Evolutionary conservation across 495 filamentous ascomycete species (phyloP), one percentile per base, ranked within the genome.

Genomic region (Trichocladium antarcticum): DNA sequence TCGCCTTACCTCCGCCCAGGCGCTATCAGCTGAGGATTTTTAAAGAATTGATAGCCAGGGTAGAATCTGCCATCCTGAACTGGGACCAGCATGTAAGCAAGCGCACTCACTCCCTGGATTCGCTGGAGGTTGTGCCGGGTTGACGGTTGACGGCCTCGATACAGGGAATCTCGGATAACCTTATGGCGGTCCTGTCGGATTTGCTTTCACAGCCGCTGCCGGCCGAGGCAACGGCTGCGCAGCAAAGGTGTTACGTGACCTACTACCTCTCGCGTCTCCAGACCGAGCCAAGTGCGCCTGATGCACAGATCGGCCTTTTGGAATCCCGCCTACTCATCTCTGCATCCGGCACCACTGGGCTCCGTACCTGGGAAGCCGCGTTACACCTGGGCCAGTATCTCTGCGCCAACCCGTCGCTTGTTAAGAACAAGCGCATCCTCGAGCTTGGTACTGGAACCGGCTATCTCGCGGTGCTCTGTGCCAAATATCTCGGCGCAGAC

Each of bases 301-400:
- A 54, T 3, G 42, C 52, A 27, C 50, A 64, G 5, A 68, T 84
- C 49, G 83, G 71, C 9, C 59, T 87, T 0, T 68, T 83, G 4
- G 90, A 97, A 68, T 81, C 84, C 10, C 79, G 83, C 4, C 74
- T 74, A 22, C 62, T 95, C 1, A 78, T 97, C 36, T 80, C 85
- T 8, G 78, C 79, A 0, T 67, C 73, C 6, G 87, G 85, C 4
- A 94, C 85, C 2, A 96, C 90, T 0, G 90, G 90, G 0, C 71
- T 87, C 22, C 79, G 90, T 10, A 97, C 90, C 5, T 97, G 90
- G 90, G 90, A 95, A 68, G 90, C 90, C 4, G 80, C 87, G 0
- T 66, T 97, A n/a, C 84, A 89, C 59, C 73, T 96, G 0, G 87
- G 81, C 0, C 75, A 85, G 17, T 94, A 81, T 54, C 79, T 92